These are phyloP conservation scores for Nemania bipapillata DNA, from an alignment of 2,329 filamentous ascomycete species.

Conservation along the genomic window DNA sequence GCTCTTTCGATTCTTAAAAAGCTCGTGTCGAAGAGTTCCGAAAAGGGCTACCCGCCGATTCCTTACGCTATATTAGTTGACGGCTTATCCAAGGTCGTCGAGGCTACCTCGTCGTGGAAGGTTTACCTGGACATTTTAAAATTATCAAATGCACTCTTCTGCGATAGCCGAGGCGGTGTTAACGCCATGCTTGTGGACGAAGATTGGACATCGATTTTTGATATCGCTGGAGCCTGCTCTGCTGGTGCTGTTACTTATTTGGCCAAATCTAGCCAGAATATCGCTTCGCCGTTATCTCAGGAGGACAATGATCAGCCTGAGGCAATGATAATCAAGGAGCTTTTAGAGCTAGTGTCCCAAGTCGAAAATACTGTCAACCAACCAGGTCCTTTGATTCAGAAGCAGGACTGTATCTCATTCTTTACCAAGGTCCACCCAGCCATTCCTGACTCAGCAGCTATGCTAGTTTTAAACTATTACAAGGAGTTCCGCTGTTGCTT, in stretches of 20 bases:
- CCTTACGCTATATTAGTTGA: slow-evolving; percentile 69
- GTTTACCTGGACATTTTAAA: slow-evolving; percentile 61
- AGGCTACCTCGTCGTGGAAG: slow-evolving; percentile 57
- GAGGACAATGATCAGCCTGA: slow-evolving; percentile 54
- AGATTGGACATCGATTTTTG: slow-evolving; percentile 71
- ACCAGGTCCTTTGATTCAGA: slow-evolving; percentile 65
- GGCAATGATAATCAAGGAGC: slow-evolving; percentile 56
- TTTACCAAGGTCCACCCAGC: slow-evolving; percentile 70
- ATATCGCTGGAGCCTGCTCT: slow-evolving; percentile 68
- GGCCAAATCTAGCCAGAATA: slow-evolving; percentile 40
- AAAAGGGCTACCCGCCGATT: slow-evolving; percentile 69
- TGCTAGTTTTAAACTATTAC: slow-evolving; percentile 73
- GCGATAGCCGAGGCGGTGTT: slow-evolving; percentile 62
- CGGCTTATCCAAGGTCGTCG: slow-evolving; percentile 64
- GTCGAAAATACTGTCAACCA: slow-evolving; percentile 64
- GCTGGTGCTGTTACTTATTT: slow-evolving; percentile 48
- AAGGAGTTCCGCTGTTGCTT: slow-evolving; percentile 76
- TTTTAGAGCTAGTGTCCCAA: slow-evolving; percentile 59
- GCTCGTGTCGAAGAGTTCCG: slow-evolving; percentile 67
- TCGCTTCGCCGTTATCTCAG: slow-evolving; percentile 41
- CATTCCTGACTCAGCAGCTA: slow-evolving; percentile 72
- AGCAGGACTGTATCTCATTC: slow-evolving; percentile 73
- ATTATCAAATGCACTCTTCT: slow-evolving; percentile 67
- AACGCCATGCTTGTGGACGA: slow-evolving; percentile 70
- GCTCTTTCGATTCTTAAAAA: slow-evolving; percentile 72